Conservation (phyloP, 176 grass and related monocot species). For the Phyllostachys edulis region DNA sequence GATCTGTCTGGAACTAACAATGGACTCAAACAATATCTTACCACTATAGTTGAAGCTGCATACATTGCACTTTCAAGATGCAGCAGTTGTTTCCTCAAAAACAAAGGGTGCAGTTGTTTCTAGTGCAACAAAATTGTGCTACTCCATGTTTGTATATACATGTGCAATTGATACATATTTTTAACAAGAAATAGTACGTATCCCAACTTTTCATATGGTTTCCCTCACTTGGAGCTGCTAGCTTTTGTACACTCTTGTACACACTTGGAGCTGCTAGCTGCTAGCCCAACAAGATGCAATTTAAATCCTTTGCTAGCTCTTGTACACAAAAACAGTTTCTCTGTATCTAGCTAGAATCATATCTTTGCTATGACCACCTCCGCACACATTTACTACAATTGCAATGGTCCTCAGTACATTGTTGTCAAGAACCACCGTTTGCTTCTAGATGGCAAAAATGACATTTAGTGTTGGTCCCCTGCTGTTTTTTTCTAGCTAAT, state of each 20-base stretch:
- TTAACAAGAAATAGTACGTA: not conserved
- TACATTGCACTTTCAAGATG: not conserved
- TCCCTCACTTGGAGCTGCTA: too few relatives aligned
- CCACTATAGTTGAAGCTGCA: not conserved
- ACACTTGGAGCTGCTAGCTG: too few relatives aligned
- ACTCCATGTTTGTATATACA: not conserved
- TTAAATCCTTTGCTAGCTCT: not conserved
- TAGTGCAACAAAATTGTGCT: not conserved
- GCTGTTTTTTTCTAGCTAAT: not conserved
- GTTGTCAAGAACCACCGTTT: conserved; percentile 3
- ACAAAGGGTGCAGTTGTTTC: too few relatives aligned
- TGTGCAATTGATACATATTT: not conserved
- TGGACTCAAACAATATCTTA: not conserved
- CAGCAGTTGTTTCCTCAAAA: not conserved
- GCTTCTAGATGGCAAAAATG: not conserved
- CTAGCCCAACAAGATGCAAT: not conserved
- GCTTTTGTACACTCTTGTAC: too few relatives aligned
- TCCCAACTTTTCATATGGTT: not conserved
- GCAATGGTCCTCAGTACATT: conserved; percentile 9
- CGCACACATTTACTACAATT: not conserved
- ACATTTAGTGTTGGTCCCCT: not conserved
- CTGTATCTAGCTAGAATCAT: not conserved
- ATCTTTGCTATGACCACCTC: not conserved
- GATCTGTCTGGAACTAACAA: not conserved
- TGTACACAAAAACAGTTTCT: not conserved